Evolutionary conservation across 2,329 filamentous ascomycete species (phyloP), one percentile per base, ranked within the genome.

Genomic region (Fusarium gaditjirri): DNA sequence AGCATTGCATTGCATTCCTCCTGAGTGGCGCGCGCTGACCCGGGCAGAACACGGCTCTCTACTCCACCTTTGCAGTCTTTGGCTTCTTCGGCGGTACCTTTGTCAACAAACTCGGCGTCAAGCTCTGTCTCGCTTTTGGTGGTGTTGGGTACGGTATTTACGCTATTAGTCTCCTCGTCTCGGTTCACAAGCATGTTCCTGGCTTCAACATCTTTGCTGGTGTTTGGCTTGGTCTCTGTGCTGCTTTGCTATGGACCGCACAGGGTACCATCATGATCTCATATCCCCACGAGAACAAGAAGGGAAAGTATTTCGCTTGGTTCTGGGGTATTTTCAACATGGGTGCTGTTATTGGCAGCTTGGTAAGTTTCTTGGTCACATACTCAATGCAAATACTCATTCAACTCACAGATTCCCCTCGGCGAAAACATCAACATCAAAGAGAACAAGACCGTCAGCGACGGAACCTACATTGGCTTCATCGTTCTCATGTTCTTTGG

Each of bases 281-380:
- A 39, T 97, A 97, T 80, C 94, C 94, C 1, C 85, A 88, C 19
- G 95, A 97, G 82, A 83, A 89, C 39, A 88, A 90, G 70, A 97
- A 97, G 86, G 95, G 95, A 53, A 90, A 91, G 70, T 97, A 94
- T 82, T 97, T 97, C 80, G 93, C 93, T 69, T 91, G 90, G 84
- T 97, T 97, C 84, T 97, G 95, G 95, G 91, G 94, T 79, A 97
- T 98, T 78, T 98, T 97, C 87, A 97, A 97, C 82, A 82, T 96
- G 68, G 95, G 95, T 73, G 94, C 91, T 77, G 94, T 97, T 68
- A 93, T 98, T 81, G 95, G 95, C 69, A 91, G 91, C 76, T 81
- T 91, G 78, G 83, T 86, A 80, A 72, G 82, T 77, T 14, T 12
- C 35, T 17, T 29, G 23, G 7, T 36, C 9, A 4, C 2, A 2